These are phyloP conservation scores for Xanthoconium separans DNA, from an alignment of 1,284 basidiomycete species.

Conservation along the genomic window DNA sequence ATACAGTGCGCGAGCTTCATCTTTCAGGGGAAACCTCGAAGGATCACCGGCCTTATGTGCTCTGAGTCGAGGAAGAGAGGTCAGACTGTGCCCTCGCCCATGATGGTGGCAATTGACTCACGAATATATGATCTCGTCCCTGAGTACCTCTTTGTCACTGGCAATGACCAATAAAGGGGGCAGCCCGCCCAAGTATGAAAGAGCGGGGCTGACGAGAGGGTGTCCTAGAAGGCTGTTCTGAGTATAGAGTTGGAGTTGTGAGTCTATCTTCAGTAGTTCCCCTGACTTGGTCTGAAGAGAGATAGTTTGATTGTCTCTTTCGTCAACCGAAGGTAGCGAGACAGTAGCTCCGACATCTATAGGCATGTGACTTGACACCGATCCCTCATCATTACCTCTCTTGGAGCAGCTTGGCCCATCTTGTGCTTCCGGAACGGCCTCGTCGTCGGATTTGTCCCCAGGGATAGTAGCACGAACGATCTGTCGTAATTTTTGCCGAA, in stretches of 20 bases:
- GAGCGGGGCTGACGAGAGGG: slow-evolving; percentile 82
- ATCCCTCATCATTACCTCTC: slow-evolving; percentile 16
- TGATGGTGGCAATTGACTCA: slow-evolving; percentile 39
- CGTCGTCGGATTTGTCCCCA: slow-evolving; percentile 10
- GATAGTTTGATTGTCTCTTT: slow-evolving; percentile 43
- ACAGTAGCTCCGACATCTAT: slow-evolving; percentile 49
- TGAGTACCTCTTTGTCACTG: slow-evolving; percentile 88
- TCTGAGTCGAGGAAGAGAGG: slow-evolving; percentile 38
- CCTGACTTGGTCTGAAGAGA: slow-evolving; percentile 44
- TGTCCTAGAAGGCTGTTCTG: slow-evolving; percentile 83
- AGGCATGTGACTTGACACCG: slow-evolving; percentile 25
- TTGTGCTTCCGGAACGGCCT: slow-evolving; percentile 2
- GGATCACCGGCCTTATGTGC: slow-evolving; percentile 94
- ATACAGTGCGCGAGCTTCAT: slow-evolving; percentile 61
- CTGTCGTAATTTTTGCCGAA: slow-evolving; percentile 64
- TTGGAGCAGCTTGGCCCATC: slow-evolving; percentile 27
- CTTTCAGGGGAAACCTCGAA: slow-evolving; percentile 64
- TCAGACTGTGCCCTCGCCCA: not conserved
- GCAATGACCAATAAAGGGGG: slow-evolving; percentile 86
- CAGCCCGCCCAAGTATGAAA: slow-evolving; percentile 88
- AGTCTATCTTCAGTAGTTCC: slow-evolving; percentile 52
- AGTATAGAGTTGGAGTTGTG: slow-evolving; percentile 88
- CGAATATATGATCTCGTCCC: slow-evolving; percentile 91
- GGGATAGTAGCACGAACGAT: slow-evolving; percentile 41
- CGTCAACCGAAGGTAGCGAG: slow-evolving; percentile 39